These are phyloP conservation scores for Magnaporthales sp. DNA, from an alignment of 2,329 filamentous ascomycete genomes.

Conservation along the genomic window DNA sequence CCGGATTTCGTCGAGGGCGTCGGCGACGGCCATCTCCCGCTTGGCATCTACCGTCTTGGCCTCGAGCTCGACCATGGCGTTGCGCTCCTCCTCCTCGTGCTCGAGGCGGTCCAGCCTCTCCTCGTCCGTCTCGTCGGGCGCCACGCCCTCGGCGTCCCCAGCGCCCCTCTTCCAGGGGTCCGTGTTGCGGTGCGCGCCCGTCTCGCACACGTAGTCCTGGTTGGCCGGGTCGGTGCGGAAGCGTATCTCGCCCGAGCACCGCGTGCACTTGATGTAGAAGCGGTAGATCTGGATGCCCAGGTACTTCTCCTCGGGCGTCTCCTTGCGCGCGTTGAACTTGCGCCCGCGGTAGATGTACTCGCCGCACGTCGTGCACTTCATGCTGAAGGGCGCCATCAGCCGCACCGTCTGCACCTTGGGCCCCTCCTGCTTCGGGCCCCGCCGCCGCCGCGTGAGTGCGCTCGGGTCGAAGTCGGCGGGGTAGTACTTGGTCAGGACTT, in stretches of 20 bases:
- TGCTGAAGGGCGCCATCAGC: slow-evolving; percentile 80
- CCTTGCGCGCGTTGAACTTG: slow-evolving; percentile 93
- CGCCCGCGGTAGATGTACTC: slow-evolving; percentile 44
- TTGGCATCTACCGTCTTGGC: slow-evolving; percentile 89
- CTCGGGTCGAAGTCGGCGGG: slow-evolving; percentile 85
- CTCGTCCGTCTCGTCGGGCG: slow-evolving; percentile 73
- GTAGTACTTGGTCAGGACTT: slow-evolving; percentile 23
- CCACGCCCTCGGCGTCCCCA: slow-evolving; percentile 32
- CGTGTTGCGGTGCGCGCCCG: slow-evolving; percentile 84
- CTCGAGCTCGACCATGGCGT: slow-evolving; percentile 93
- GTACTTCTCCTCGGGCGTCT: slow-evolving; percentile 83
- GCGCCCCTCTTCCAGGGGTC: slow-evolving; percentile 74
- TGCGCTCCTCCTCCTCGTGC: slow-evolving; percentile 64
- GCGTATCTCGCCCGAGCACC: slow-evolving; percentile 79
- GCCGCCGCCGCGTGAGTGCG: slow-evolving; percentile 59
- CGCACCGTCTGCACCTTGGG: slow-evolving; percentile 80
- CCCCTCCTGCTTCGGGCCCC: slow-evolving; percentile 51
- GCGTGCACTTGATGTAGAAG: slow-evolving; percentile 86
- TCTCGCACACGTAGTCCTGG: slow-evolving; percentile 67
- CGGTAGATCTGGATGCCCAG: slow-evolving; percentile 78
- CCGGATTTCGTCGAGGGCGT: slow-evolving; percentile 90
- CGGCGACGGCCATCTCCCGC: slow-evolving; percentile 91
- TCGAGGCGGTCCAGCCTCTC: slow-evolving; percentile 79
- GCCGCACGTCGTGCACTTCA: slow-evolving; percentile 50
- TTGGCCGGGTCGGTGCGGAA: slow-evolving; percentile 94